Conservation (phyloP, 495 filamentous ascomycete genomes). For the Aspergillus panamensis region DNA sequence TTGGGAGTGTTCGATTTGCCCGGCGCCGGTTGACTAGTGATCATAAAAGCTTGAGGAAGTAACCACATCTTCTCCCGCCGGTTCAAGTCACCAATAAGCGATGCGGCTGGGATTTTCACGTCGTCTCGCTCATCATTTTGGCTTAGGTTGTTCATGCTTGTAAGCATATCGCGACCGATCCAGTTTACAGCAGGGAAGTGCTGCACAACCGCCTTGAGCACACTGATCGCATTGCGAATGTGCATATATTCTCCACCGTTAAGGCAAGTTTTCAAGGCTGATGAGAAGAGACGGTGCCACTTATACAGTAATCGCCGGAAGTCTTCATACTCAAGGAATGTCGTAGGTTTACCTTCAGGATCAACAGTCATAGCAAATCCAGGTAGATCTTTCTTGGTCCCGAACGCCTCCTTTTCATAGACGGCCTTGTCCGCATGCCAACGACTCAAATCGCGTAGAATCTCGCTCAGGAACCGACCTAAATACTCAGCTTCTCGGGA, state of each 20-base stretch:
- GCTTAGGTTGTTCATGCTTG: constrained; percentile 60
- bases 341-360: constrained; percentile 57
- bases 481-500: constrained; percentile 87
- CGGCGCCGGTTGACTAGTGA: constrained; percentile 20
- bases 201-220: constrained; percentile 76
- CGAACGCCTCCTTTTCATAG: constrained; percentile 78
- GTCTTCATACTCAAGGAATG: constrained; percentile 75
- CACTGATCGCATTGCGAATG: constrained; percentile 88
- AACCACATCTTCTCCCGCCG: constrained; percentile 77
- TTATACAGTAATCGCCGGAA: constrained; percentile 81
- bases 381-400: constrained; percentile 56
- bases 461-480: constrained; percentile 78
- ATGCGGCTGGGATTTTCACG: constrained; percentile 84
- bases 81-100: constrained; percentile 77
- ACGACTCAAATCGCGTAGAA: constrained; percentile 68
- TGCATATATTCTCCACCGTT: constrained; percentile 90
- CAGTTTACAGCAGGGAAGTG: constrained; percentile 86
- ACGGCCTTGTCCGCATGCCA: constrained; percentile 78
- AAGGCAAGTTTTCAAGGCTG: constrained; percentile 74
- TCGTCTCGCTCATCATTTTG: constrained; percentile 77
- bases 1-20: constrained; percentile 12
- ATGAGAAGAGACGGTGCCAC: constrained; percentile 80
- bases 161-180: constrained; percentile 70
- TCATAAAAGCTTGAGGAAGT: constrained; percentile 72
- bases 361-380: constrained; percentile 67